phyloP scores from a whole-genome alignment of 768 basidiomycete genomes.

The Suillus placidus region DNA sequence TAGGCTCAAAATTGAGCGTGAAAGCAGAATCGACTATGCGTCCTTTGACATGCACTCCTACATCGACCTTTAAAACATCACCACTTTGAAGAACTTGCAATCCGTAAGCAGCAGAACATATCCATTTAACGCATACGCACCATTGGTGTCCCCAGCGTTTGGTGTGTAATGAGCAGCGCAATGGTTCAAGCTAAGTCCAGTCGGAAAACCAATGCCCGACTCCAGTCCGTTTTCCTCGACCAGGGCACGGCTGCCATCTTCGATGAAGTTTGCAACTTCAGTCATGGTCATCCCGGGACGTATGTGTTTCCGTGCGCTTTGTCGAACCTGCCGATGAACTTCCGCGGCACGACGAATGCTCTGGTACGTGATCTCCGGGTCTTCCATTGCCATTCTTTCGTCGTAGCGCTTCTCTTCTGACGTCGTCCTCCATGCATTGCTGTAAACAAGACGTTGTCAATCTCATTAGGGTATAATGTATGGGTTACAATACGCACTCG shows the following conservation, averaged over 20 bases:
- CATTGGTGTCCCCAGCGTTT: conserved; percentile 85
- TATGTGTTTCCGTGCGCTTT: conserved; percentile 79
- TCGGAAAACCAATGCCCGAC: conserved; percentile 93
- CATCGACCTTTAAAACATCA: conserved; percentile 95
- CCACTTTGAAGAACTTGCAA: conserved; percentile 71
- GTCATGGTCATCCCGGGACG: conserved; percentile 93
- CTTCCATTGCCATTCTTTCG: conserved; percentile 78
- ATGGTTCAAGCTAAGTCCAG: conserved; percentile 90
- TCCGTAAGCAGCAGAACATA: conserved; percentile 14
- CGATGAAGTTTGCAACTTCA: conserved; percentile 91
- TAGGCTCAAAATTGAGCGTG: conserved; percentile 86
- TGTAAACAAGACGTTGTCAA: conserved; percentile 34
- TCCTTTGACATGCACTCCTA: conserved; percentile 98
- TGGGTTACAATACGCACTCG: conserved; percentile 60
- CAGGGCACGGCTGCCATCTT: conserved; percentile 86
- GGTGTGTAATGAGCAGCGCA: conserved; percentile 97
- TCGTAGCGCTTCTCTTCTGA: conserved; percentile 87
- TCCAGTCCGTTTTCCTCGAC: conserved; percentile 91
- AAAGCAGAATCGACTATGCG: conserved; percentile 95
- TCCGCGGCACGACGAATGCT: conserved; percentile 92
- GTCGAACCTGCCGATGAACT: conserved; percentile 91
- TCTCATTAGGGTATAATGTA: neutral
- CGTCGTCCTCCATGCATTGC: conserved; percentile 85
- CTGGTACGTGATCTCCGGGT: conserved; percentile 85
- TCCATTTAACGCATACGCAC: conserved; percentile 45